Evolutionary conservation across 495 filamentous ascomycete genomes (phyloP).

Genomic region (Lineolata rhizophorae): DNA sequence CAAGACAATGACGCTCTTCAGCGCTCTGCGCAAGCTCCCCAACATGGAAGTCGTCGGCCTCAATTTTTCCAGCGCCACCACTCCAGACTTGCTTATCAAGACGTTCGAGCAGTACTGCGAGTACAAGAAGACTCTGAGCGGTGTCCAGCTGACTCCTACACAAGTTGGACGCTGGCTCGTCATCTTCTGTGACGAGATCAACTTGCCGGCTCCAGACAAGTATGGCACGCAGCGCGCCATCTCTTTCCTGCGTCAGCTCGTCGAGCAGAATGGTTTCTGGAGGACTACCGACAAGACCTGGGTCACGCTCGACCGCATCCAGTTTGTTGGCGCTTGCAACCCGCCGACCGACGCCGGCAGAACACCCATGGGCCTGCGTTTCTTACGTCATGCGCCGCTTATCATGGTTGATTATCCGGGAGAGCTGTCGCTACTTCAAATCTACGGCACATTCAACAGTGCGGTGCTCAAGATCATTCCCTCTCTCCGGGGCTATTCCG

Average conservation of each 20-base stretch:
- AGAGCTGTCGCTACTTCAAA: constrained; percentile 79
- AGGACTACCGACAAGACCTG: constrained; percentile 90
- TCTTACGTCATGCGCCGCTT: constrained; percentile 83
- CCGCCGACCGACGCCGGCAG: constrained; percentile 96
- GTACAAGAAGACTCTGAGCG: constrained; percentile 93
- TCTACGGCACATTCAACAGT: constrained; percentile 96
- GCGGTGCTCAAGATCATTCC: constrained; percentile 94
- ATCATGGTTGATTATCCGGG: constrained; percentile 99
- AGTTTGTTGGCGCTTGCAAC: constrained; percentile 98
- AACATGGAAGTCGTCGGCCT: constrained; percentile 98
- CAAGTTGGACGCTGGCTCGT: constrained; percentile 97
- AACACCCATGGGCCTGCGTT: constrained; percentile 79
- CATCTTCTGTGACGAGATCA: constrained; percentile 98
- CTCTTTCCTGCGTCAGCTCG: constrained; percentile 85
- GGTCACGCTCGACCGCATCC: constrained; percentile 92
- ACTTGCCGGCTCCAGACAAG: constrained; percentile 92
- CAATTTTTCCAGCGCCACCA: constrained; percentile 97
- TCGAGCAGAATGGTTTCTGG: constrained; percentile 99
- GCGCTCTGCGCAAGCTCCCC: constrained; percentile 80
- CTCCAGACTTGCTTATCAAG: constrained; percentile 91
- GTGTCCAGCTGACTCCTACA: constrained; percentile 82
- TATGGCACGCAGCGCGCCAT: constrained; percentile 96
- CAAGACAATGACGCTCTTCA: constrained; percentile 99
- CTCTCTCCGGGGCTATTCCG: constrained; percentile 81
- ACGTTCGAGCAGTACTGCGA: constrained; percentile 99